Percentiles rank a stretch among this genome's conserved stretches.
Conservation (phyloP, 2,329 filamentous ascomycete species). For the Trichoderma sp. region DNA sequence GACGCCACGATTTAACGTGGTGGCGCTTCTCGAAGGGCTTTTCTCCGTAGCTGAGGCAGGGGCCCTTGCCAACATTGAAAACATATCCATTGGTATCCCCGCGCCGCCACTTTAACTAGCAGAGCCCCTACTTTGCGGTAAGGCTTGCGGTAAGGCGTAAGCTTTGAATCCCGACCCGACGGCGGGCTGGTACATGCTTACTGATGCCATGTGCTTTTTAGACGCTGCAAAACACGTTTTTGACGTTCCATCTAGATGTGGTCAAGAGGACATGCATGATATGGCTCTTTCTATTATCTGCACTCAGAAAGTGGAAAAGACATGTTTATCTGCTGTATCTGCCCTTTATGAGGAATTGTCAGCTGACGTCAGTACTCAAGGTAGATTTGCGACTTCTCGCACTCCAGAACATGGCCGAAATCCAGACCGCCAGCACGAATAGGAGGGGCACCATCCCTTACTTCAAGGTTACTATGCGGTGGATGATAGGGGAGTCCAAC, state of each 20-base stretch:
- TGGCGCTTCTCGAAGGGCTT: conserved; percentile 1
- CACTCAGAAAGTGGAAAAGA: neutral
- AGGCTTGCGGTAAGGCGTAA: neutral
- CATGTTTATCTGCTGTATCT: neutral
- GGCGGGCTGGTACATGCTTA: neutral
- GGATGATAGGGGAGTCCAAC: neutral
- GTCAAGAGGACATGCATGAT: neutral
- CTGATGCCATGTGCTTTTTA: neutral
- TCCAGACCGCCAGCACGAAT: neutral
- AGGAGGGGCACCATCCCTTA: neutral
- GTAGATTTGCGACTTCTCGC: neutral
- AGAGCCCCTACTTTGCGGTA: neutral
- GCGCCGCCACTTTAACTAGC: neutral
- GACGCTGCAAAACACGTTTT: neutral
- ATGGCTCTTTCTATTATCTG: neutral
- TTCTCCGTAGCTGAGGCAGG: neutral
- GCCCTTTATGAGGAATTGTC: neutral
- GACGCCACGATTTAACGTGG: neutral
- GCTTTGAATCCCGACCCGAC: neutral
- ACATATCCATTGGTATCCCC: neutral
- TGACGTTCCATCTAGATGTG: neutral
- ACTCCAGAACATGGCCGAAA: neutral
- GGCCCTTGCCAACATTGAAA: neutral
- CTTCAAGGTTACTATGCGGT: neutral
- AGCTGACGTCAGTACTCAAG: neutral